Evolutionary conservation across 2,329 filamentous ascomycete species (phyloP), one percentile per base, ranked within the genome.

Genomic region (Penicillium expansum): DNA sequence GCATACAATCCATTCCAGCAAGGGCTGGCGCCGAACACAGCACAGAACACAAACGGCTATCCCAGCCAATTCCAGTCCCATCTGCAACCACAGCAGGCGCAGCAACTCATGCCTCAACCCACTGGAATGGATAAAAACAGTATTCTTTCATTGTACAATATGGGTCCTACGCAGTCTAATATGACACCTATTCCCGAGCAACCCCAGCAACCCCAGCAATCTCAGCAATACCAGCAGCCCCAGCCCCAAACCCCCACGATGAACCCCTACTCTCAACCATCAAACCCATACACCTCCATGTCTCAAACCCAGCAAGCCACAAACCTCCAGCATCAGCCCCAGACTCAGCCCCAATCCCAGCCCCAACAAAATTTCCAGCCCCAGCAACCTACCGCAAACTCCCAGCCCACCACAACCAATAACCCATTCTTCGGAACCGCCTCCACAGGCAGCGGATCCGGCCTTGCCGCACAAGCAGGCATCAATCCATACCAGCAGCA

Each of bases 111-210:
- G 29, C 62, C 74, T 5, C 78, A 79, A 61, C 69, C 70, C 42
- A 78, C 76, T 4, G 72, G 74, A 20, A 69, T 79, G 57, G 76
- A 80, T 57, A 81, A 79, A 62, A 74, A 71, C 37, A 76, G 73
- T 50, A 80, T 80, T 45, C 69, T 80, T 35, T 74, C 78, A 14
- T 67, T 80, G 13, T 80, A 79, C 61, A 79, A 76, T 53, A 71
- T 79, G 52, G 74, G 76, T 14, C 69, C 73, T 18, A 62, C 73
- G 9, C 67, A 71, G 8, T 38, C 57, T 18, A 47, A 51, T 39
- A 52, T 64, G 54, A 66, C 74, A 39, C 63, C 72, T 1, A 74
- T 73, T 18, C 66, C 69, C 29, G 67, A 76, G 58, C 50, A 52
- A 13, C 11, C 39, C 11, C 44, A 41, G 24, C 37, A 38, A 38